Evolutionary conservation across 805 yeast genomes (phyloP).

Genomic region (Cyberlindnera xishuangbannaensis): DNA sequence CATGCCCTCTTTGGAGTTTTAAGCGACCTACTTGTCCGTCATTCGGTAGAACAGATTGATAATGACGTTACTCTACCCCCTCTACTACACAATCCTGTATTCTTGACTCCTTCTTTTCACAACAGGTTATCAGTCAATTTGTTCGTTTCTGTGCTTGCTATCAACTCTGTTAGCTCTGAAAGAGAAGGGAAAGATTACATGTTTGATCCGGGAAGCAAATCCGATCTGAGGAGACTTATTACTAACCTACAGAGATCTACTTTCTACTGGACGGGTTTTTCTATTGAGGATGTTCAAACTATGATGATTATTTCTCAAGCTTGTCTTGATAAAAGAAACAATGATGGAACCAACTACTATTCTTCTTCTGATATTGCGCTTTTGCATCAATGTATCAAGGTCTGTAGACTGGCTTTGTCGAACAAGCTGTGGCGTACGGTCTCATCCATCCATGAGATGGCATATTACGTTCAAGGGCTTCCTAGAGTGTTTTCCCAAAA

Average conservation of each 20-base stretch:
- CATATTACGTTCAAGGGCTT: conserved; percentile 42
- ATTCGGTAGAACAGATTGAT: conserved; percentile 48
- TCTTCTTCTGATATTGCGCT: conserved; percentile 34
- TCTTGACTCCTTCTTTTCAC: conserved; percentile 56
- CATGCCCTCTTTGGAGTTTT: conserved; percentile 37
- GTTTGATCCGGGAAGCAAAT: conserved; percentile 57
- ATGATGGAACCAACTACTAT: conserved; percentile 28
- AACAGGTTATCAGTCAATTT: conserved; percentile 57
- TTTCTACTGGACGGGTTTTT: conserved; percentile 72
- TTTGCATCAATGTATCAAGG: conserved; percentile 37
- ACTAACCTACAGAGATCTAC: conserved; percentile 62
- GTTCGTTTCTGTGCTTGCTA: conserved; percentile 61
- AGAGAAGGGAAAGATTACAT: conserved; percentile 61
- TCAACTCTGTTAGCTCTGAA: conserved; percentile 70
- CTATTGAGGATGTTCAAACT: conserved; percentile 49
- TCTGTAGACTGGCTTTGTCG: conserved; percentile 43
- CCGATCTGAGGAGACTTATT: conserved; percentile 49
- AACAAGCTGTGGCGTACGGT: conserved; percentile 54
- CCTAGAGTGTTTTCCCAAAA: conserved; percentile 35
- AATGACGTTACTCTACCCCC: conserved; percentile 52
- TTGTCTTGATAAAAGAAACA: conserved; percentile 35
- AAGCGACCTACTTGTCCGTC: conserved; percentile 48
- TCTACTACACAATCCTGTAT: conserved; percentile 51
- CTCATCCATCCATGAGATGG: conserved; percentile 62
- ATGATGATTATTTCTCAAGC: conserved; percentile 43